Percentiles rank a stretch among this genome's conserved stretches.
These are phyloP conservation scores for Xerocomus spinulosus DNA, from an alignment of 768 basidiomycete species.

Conservation along the genomic window DNA sequence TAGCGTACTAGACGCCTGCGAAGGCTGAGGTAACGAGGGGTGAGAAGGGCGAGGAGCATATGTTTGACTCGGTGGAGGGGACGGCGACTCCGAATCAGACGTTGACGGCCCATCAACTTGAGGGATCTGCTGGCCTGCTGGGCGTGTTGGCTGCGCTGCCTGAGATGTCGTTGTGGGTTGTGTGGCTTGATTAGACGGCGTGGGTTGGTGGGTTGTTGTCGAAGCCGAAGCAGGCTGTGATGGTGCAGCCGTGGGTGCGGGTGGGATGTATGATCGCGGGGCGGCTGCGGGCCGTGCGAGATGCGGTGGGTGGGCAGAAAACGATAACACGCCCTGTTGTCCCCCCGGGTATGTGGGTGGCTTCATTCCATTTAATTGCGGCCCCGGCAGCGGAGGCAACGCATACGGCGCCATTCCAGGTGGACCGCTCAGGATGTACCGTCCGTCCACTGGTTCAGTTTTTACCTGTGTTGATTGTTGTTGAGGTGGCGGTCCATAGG, in stretches of 20 bases:
- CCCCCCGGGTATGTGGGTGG: conserved; percentile 51
- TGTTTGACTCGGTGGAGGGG: conserved; percentile 54
- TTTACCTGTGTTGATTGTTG: conserved; percentile 52
- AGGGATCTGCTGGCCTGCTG: conserved; percentile 46
- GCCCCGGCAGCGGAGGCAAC: conserved; percentile 60
- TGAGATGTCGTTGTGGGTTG: conserved; percentile 13
- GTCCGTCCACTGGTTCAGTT: conserved; percentile 64
- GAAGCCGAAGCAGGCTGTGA: conserved; percentile 15
- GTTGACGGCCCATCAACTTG: conserved; percentile 75
- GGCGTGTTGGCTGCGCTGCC: conserved; percentile 17
- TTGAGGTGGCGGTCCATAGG: conserved; percentile 40
- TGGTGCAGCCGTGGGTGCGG: conserved; percentile 19
- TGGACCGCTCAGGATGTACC: conserved; percentile 55
- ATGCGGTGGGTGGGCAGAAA: conserved; percentile 36
- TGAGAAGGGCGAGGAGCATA: conserved; percentile 71
- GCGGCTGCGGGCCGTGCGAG: conserved; percentile 17
- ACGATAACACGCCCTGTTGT: conserved; percentile 56
- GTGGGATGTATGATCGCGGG: conserved; percentile 24
- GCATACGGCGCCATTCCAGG: conserved; percentile 44
- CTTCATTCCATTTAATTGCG: conserved; percentile 54
- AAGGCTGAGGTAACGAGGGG: conserved; percentile 68
- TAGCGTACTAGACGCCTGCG: conserved; percentile 36
- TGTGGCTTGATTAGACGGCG: conserved; percentile 14
- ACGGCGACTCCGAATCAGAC: conserved; percentile 66
- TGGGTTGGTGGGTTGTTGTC: conserved; percentile 13